Evolutionary conservation across 2,329 filamentous ascomycete genomes (phyloP).

Genomic region (Verticillium longisporum): DNA sequence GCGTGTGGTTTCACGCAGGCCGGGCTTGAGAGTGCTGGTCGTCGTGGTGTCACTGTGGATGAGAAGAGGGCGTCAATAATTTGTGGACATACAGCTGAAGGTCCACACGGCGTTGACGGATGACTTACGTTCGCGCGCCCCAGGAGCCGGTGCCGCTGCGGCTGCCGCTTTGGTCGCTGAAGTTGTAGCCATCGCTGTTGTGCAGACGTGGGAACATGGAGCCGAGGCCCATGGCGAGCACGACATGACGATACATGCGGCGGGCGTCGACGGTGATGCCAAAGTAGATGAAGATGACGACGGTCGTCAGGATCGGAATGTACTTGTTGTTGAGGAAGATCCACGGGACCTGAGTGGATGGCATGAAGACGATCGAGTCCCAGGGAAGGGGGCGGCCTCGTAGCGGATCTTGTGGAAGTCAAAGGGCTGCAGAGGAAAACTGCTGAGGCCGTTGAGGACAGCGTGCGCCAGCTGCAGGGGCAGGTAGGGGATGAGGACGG

Average conservation of each 20-base stretch:
- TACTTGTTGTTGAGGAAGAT: constrained; percentile 38
- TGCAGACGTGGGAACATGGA: constrained; percentile 33
- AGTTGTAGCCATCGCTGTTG: constrained; percentile 7
- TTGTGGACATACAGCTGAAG: neutral
- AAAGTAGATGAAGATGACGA: constrained; percentile 47
- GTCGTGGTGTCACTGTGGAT: neutral
- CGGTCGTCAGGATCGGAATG: constrained; percentile 37
- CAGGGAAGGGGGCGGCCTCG: constrained; percentile 31
- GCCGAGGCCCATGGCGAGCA: constrained; percentile 34
- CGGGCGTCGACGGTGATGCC: constrained; percentile 47
- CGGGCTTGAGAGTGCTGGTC: constrained; percentile 11
- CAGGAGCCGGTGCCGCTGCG: neutral
- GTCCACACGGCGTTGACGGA: neutral
- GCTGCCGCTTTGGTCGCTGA: constrained; percentile 11
- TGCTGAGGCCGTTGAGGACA: constrained; percentile 29
- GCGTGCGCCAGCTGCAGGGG: constrained; percentile 37
- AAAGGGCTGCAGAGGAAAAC: constrained; percentile 24
- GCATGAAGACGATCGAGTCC: constrained; percentile 38
- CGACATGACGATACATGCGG: constrained; percentile 36
- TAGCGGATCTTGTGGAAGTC: constrained; percentile 33
- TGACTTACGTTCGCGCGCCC: neutral
- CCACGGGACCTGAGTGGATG: constrained; percentile 31
- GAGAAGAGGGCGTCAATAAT: neutral
- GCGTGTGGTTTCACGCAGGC: constrained; percentile 13
- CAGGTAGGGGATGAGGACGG: constrained; percentile 44